Evolutionary conservation across 208 protist species (phyloP).

Genomic region (Crithidia thermophila): DNA sequence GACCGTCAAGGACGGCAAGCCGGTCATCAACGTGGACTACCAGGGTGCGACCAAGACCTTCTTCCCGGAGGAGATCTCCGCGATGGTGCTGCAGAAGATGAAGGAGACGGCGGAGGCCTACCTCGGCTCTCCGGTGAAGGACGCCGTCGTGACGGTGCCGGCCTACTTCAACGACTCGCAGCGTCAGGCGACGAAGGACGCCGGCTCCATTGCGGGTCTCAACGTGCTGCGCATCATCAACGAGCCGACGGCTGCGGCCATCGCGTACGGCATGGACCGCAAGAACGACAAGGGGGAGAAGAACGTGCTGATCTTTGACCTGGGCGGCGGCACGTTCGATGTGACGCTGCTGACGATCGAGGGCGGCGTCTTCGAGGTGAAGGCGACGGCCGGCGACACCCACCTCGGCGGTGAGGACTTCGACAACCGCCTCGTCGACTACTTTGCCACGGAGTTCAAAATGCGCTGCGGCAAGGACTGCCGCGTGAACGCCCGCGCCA

Average conservation of each 20-base stretch:
- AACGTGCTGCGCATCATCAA: conserved; percentile 99
- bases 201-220: conserved; percentile 96
- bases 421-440: conserved; percentile 98
- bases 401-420: conserved; percentile 99
- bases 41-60: conserved; percentile 75
- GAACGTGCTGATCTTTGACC: conserved; percentile 98
- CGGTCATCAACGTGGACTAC: conserved; percentile 77
- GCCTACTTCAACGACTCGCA: conserved; percentile 99
- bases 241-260: conserved; percentile 99
- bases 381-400: conserved; percentile 99
- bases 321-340: conserved; percentile 99
- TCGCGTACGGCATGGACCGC: conserved; percentile 99
- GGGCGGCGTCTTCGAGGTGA: conserved; percentile 99
- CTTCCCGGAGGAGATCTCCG: conserved; percentile 83
- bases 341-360: conserved; percentile 99
- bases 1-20: conserved; percentile 86
- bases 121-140: conserved; percentile 92
- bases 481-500: conserved; percentile 68
- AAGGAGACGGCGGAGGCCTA: conserved; percentile 94
- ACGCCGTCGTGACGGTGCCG: conserved; percentile 98
- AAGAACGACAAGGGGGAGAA: conserved; percentile 80
- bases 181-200: conserved; percentile 99
- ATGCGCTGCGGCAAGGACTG: conserved; percentile 79
- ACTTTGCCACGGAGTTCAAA: conserved; percentile 98
- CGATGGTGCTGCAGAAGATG: conserved; percentile 94